These are phyloP conservation scores for Linnemannia elongata DNA, from an alignment of 192 early-diverging fungal species.

Conservation along the genomic window DNA sequence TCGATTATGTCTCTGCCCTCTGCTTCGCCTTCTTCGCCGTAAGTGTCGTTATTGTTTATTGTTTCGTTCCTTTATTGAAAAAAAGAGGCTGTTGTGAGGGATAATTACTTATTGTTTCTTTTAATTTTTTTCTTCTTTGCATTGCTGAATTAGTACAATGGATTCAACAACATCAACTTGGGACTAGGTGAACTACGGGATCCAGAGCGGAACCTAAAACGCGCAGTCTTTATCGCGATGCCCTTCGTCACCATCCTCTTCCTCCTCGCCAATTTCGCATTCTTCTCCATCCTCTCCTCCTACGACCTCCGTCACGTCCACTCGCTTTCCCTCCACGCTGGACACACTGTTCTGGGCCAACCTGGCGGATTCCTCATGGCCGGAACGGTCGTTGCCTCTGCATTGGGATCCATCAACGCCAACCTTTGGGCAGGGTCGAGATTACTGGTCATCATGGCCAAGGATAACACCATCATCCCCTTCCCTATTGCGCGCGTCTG, in stretches of 20 bases:
- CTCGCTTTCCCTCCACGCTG: constrained; percentile 46
- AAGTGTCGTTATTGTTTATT: neutral
- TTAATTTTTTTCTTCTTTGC: neutral
- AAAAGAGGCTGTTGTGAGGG: no score
- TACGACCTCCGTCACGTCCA: constrained; percentile 54
- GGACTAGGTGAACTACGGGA: constrained; percentile 52
- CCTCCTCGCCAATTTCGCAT: constrained; percentile 56
- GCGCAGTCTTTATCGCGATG: constrained; percentile 50
- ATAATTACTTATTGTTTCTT: neutral
- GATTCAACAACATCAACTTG: constrained; percentile 61
- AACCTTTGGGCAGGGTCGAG: constrained; percentile 69
- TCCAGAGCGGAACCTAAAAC: constrained; percentile 50
- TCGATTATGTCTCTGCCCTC: constrained; percentile 53
- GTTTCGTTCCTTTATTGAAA: no score
- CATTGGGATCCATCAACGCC: constrained; percentile 71
- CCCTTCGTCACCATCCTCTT: constrained; percentile 53
- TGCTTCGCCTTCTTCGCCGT: constrained; percentile 58
- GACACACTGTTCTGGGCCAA: constrained; percentile 43
- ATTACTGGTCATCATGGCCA: constrained; percentile 47
- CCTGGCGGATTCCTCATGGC: constrained; percentile 49
- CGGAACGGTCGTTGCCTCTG: constrained; percentile 40
- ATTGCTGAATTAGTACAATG: constrained; percentile 39
- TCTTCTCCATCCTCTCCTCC: constrained; percentile 55
- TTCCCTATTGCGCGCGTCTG: constrained; percentile 22
- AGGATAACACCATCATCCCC: constrained; percentile 54